Base-by-base conservation (phyloP, 2,329 filamentous ascomycete genomes). In the Mycosphaerella arachidis region DNA sequence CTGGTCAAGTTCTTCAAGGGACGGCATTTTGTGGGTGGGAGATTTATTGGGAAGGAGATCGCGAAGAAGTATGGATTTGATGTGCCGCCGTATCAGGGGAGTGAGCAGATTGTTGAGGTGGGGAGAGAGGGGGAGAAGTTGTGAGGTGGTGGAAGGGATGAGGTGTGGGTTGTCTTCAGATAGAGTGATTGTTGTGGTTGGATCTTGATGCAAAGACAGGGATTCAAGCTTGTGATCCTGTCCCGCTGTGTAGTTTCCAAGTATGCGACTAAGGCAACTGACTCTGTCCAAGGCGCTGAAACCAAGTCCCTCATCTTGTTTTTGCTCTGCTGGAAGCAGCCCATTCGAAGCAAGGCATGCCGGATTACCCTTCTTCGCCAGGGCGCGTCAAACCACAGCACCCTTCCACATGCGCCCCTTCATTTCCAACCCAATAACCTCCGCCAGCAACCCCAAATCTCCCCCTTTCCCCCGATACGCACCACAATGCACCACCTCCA, bases 51-150 rank as follows among this genome's bases (percentile, higher is more conserved):
- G 20, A 84, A 85, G 56, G 81, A 82, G 55, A 86, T 97, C 69
- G 89, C 91, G 35, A 84, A 88, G 68, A 97, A 94, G 77, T 99
- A 96, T 77, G 85, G 85, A 51, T 82, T 99, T 63, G 89, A 94
- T 68, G 74, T 96, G 56, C 93, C 93, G 5, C 77, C 84, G 64
- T 99, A 97, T 75, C 81, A 88, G 68, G 94, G 92, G 0, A 77
- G 94, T 66, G 92, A 97, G 75, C 94, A 97, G 76, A 81, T 97
- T 66, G 88, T 92, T 56, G 94, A 99, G 75, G 81, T 95, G 16
- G 77, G 76, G 13, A 70, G 73, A 16, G 61, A 62, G 20, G 69
- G 61, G 10, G 74, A 75, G 51, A 59, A 35, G 52, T 54, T 59
- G 45, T 59, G 55, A 33, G 9, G 29, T n/a, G 30, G 30, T 35